Base-by-base conservation (phyloP, 345 rosid genomes). In the Euclidium syriacum region DNA sequence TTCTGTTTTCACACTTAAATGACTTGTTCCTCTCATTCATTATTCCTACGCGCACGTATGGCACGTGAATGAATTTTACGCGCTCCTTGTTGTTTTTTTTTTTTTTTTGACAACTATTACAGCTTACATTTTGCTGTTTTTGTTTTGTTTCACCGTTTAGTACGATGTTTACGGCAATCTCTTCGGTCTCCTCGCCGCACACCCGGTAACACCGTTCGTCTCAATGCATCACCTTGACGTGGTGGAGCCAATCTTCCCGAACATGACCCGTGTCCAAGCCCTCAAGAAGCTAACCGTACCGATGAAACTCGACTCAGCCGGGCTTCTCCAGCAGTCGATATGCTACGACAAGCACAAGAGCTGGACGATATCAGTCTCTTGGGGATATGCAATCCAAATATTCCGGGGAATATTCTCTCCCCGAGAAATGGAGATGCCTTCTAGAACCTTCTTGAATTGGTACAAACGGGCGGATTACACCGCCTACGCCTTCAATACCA, bases 361-460 rank as follows among this genome's bases (percentile, higher is more conserved):
- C 57, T 92, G 98, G 98, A 85, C 96, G 0, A 33, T 92, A 22
- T 83, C 98, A 0, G 95, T 92, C 25, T 89, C 98, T 0, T 92
- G 98, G 98, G 98, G 98, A 3, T 89, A 79, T 9, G 95, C 95
- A 0, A 79, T 92, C 65, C 98, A 92, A 58, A 62, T 92, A 18
- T 89, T 89, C 66, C 78, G 98, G 0, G 97, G 98, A 7, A 48
- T 82, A 14, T 83, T 92, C 51, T 92, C 98, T 0, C 94, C 98
- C 0, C 82, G 98, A 0, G 98, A 92, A 75, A 85, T 92, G 26
- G 98, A 92, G 63, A 89, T 89, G 98, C 98, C 98, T 8, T 77
- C 97, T 0, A 81, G 98, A 59, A 92, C 98, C 3, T 92, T 92
- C 75, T 78, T 92, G 71, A 92, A 92, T 66, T 92, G 98, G 98